Evolutionary conservation across 345 rosid species (phyloP).

Genomic region (Eutrema yunnanense): DNA sequence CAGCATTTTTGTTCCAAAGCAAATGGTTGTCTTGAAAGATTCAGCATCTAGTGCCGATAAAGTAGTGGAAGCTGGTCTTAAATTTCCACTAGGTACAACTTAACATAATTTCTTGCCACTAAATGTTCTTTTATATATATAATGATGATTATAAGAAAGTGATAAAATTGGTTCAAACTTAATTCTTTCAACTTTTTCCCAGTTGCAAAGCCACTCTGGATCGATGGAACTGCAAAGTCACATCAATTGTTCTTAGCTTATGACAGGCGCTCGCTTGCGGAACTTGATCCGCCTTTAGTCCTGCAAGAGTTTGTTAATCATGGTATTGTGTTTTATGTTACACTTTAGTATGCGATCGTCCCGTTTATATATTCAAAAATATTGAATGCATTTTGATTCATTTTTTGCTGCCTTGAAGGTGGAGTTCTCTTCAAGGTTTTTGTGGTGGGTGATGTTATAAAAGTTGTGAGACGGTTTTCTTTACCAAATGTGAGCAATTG

Average conservation of each 20-base stretch:
- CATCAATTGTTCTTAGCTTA: conserved; percentile 77
- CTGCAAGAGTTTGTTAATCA: conserved; percentile 97
- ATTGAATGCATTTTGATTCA: background rate
- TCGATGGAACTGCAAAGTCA: conserved; percentile 91
- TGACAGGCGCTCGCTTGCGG: conserved; percentile 61
- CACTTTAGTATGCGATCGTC: background rate
- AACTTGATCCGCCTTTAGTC: conserved; percentile 84
- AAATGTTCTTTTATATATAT: background rate
- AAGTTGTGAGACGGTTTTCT: conserved; percentile 84
- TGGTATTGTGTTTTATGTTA: conserved; percentile 41
- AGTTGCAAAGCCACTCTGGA: conserved; percentile 94
- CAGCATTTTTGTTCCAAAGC: conserved; percentile 69
- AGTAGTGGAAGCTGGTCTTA: conserved; percentile 69
- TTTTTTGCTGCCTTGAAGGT: conserved; percentile 34
- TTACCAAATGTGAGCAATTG: conserved; percentile 62
- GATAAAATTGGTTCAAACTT: background rate
- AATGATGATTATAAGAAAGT: background rate
- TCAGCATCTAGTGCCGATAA: conserved; percentile 51
- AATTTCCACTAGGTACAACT: conserved; percentile 66
- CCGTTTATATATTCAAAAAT: background rate
- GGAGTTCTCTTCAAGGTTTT: conserved; percentile 85
- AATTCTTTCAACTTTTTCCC: background rate
- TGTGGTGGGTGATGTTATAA: conserved; percentile 73
- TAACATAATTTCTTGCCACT: background rate
- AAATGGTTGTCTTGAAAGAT: conserved; percentile 60